Base-by-base conservation (phyloP, 2,329 filamentous ascomycete species). In the Trichoderma oligosporum region DNA sequence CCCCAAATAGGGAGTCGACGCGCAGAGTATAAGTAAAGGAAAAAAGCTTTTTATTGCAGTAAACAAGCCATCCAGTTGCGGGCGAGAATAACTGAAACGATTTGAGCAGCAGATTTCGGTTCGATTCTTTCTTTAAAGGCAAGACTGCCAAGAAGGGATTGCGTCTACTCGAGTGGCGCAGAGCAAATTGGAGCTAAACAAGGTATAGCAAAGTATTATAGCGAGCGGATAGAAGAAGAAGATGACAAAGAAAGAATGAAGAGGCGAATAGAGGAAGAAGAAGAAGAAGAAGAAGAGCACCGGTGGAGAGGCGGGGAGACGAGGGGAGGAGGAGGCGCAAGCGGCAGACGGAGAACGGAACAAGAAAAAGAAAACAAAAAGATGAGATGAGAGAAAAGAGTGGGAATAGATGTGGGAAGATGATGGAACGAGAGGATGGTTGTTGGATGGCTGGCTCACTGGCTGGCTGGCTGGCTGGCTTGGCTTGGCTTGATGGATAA, bases 1-100 rank as follows among this genome's bases (percentile, higher is more conserved):
- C 47, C 11, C 29, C 55, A 56, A 9, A n/a, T n/a, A 18, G 16
- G 27, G 44, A 42, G 22, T 5, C 42, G 39, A 64, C 61, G 53
- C 41, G 36, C 18, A 31, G 11, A 52, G 11, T 39, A 27, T 49
- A 48, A 39, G 44, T 25, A 59, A 7, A 36, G 44, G 36, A n/a
- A 16, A 3, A 42, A 11, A 9, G 6, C 38, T 20, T 25, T 6
- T 29, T 48, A 35, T 36, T 42, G 16, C 22, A n/a, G 22, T 20
- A 58, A 27, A 18, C 48, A 53, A 44, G 56, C 56, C 56, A 58
- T 58, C 47, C 42, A 42, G 42, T 41, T 11, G 25, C 24, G 35
- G 27, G 11, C 22, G 54, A 49, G 35, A 25, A 18, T 11, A 4
- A 24, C 14, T 42, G 48, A 11, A 39, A 18, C 31, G 18, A 33